These are phyloP conservation scores for Aspergillus hortae DNA, from an alignment of 2,329 filamentous ascomycete species.

Conservation along the genomic window DNA sequence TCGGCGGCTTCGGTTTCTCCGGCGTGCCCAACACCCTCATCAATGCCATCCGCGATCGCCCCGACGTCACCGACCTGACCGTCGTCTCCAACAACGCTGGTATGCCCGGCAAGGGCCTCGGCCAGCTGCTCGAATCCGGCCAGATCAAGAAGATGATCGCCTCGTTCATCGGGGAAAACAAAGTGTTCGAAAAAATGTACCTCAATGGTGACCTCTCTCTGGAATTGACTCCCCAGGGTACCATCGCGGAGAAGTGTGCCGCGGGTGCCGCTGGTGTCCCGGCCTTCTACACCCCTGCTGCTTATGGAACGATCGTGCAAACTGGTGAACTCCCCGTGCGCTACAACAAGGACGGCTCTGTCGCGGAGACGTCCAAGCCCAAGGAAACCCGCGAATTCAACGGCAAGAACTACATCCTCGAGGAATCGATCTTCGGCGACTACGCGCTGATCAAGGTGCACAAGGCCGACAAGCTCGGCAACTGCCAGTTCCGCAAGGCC, in stretches of 20 bases:
- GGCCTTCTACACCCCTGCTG: conserved; percentile 80
- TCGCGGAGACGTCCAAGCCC: conserved; percentile 66
- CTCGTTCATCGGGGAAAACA: conserved; percentile 76
- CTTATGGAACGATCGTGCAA: conserved; percentile 69
- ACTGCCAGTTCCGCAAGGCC: conserved; percentile 73
- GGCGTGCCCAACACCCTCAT: conserved; percentile 53
- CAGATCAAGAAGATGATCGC: conserved; percentile 72
- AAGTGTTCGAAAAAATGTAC: conserved; percentile 86
- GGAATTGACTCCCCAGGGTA: conserved; percentile 86
- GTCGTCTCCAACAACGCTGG: conserved; percentile 82
- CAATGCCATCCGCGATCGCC: conserved; percentile 60
- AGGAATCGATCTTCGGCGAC: conserved; percentile 71
- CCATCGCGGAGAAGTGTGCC: conserved; percentile 79
- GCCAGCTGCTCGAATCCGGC: conserved; percentile 66
- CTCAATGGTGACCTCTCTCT: conserved; percentile 78
- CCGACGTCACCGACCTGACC: conserved; percentile 59
- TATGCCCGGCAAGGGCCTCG: conserved; percentile 66
- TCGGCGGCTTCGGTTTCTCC: conserved; percentile 76
- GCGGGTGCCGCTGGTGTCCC: conserved; percentile 83
- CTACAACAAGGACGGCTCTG: conserved; percentile 74
- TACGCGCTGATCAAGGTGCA: conserved; percentile 73
- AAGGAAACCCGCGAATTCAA: conserved; percentile 71
- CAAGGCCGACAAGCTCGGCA: conserved; percentile 73
- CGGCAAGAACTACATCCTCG: conserved; percentile 71
- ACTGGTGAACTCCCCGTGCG: conserved; percentile 61